Percentiles rank a stretch among this genome's conserved stretches.
Conservation (phyloP, 2,329 filamentous ascomycete species). For the Microcyclosporella mali region DNA sequence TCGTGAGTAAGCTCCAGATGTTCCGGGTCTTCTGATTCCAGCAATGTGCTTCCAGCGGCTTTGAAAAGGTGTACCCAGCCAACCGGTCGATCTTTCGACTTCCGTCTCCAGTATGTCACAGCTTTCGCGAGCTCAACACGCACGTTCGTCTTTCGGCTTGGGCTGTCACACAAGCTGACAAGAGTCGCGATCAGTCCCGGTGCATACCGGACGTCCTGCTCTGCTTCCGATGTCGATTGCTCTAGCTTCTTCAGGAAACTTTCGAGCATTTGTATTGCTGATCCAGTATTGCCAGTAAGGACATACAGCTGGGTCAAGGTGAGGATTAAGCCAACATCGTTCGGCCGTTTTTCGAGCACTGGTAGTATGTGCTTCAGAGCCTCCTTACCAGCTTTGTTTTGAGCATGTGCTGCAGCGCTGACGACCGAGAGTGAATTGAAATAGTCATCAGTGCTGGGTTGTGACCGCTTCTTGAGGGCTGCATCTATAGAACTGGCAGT, state of each 20-base stretch:
- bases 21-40: slow-evolving; percentile 64
- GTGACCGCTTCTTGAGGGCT: slow-evolving; percentile 42
- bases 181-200: slow-evolving; percentile 77
- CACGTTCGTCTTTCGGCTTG: slow-evolving; percentile 66
- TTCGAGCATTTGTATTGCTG: slow-evolving; percentile 70
- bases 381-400: slow-evolving; percentile 57
- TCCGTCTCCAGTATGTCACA: slow-evolving; percentile 70
- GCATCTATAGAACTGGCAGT: slow-evolving; percentile 52
- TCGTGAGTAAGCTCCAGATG: slow-evolving; percentile 66
- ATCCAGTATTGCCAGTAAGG: slow-evolving; percentile 61
- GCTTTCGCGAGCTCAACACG: slow-evolving; percentile 71
- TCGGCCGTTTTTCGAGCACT: slow-evolving; percentile 65
- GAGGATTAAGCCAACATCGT: slow-evolving; percentile 72
- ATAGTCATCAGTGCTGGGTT: slow-evolving; percentile 33
- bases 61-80: slow-evolving; percentile 61
- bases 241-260: slow-evolving; percentile 68
- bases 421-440: slow-evolving; percentile 55
- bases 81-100: slow-evolving; percentile 41
- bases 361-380: slow-evolving; percentile 64
- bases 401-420: slow-evolving; percentile 68
- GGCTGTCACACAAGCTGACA: slow-evolving; percentile 69
- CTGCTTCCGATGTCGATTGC: slow-evolving; percentile 48
- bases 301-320: slow-evolving; percentile 79
- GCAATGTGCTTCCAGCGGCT: slow-evolving; percentile 74
- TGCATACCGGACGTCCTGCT: slow-evolving; percentile 68